Percentiles rank a stretch among this genome's conserved stretches.
phyloP scores from a whole-genome alignment of 225 moss, liverwort and hornwort species.

The Ulota crispa region DNA sequence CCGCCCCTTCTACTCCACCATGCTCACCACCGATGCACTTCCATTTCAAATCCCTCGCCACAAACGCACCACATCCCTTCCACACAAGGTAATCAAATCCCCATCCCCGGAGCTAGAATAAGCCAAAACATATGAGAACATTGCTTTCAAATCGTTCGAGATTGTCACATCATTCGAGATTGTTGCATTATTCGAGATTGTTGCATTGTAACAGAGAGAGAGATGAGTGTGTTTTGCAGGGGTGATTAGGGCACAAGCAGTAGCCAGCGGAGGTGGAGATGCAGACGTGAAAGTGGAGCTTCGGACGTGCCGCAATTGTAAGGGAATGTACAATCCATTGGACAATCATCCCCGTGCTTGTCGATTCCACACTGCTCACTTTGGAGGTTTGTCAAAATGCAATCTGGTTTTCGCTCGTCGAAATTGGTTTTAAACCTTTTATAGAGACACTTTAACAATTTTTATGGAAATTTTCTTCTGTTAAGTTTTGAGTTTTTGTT shows the following conservation, averaged over 20 bases:
- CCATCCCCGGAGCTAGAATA: not conserved
- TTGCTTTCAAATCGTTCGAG: not conserved
- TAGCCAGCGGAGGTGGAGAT: conserved; percentile 27
- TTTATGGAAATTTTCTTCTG: not conserved
- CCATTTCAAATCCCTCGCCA: not conserved
- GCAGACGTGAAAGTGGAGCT: conserved; percentile 20
- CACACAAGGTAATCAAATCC: conserved; percentile 3
- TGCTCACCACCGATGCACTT: not conserved
- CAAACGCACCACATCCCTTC: not conserved
- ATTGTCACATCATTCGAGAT: too few species aligned
- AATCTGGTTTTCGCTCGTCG: not conserved
- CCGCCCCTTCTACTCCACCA: not conserved
- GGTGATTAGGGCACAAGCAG: not conserved
- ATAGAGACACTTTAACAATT: not conserved
- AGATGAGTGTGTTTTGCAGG: conserved; percentile 8
- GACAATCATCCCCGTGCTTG: conserved; percentile 81
- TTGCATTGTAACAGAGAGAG: not conserved
- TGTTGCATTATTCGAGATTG: too few species aligned
- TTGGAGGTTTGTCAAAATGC: conserved; percentile 55
- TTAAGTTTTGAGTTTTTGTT: not conserved
- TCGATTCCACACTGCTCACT: conserved; percentile 82
- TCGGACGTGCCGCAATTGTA: conserved; percentile 81
- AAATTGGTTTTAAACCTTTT: not conserved
- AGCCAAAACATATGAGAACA: too few species aligned
- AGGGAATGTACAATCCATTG: conserved; percentile 56